Conservation (phyloP, 352 stramenopile species). For the Phytophthora sojae region DNA sequence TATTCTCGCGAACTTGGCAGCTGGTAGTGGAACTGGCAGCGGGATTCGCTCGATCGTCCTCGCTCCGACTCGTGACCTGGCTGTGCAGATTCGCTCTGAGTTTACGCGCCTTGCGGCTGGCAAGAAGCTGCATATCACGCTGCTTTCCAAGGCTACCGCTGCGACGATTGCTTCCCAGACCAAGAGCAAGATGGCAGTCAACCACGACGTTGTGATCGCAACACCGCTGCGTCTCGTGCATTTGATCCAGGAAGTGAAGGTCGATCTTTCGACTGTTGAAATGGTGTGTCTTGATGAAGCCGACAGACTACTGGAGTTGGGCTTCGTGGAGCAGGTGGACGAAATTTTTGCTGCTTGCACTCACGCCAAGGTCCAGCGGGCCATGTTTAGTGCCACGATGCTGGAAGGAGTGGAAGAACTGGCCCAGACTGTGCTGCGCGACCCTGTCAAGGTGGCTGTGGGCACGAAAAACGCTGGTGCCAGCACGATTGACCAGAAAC, state of each 20-base stretch:
- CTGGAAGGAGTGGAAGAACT: constrained; percentile 95
- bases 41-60: constrained; percentile 95
- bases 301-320: constrained; percentile 98
- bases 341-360: constrained; percentile 95
- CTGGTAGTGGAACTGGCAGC: constrained; percentile 28
- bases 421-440: constrained; percentile 95
- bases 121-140: constrained; percentile 87
- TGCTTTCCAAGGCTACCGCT: constrained; percentile 95
- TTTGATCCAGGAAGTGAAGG: constrained; percentile 83
- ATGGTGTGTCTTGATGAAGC: constrained; percentile 99
- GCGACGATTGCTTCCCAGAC: constrained; percentile 74
- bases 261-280: constrained; percentile 90
- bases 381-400: constrained; percentile 99
- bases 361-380: constrained; percentile 88
- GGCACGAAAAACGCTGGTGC: constrained; percentile 91
- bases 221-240: constrained; percentile 97
- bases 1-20: constrained; percentile 82
- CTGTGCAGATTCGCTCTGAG: constrained; percentile 97
- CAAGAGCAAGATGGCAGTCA: constrained; percentile 84
- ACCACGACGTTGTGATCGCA: constrained; percentile 96
- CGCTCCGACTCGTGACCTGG: constrained; percentile 97
- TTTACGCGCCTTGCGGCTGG: constrained; percentile 91
- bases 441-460: constrained; percentile 97
- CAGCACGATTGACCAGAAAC: constrained; percentile 91
- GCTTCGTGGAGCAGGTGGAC: constrained; percentile 98